Evolutionary conservation across 345 rosid species (phyloP).

Genomic region (Aegle marmelos): DNA sequence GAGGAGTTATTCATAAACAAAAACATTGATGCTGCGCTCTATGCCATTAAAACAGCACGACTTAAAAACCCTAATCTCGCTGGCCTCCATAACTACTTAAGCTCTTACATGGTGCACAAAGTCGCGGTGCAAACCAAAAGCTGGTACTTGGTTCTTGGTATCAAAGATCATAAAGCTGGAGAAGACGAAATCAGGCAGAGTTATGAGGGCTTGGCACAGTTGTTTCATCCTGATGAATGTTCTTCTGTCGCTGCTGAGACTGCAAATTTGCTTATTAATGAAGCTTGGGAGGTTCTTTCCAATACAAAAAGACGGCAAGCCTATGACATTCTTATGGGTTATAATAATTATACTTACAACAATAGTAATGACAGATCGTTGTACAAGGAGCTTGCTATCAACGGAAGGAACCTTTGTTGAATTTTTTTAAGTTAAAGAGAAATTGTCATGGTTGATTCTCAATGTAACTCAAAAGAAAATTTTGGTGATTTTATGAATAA

Average conservation of each 20-base stretch:
- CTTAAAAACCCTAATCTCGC: neutral
- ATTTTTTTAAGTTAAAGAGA: neutral
- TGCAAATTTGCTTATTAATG: neutral
- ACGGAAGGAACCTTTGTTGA: too few relatives aligned
- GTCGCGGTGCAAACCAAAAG: neutral
- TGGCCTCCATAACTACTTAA: neutral
- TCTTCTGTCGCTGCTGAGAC: neutral
- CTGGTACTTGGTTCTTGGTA: neutral
- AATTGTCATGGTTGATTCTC: neutral
- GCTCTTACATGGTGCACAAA: neutral
- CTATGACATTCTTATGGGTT: neutral
- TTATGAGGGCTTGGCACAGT: neutral
- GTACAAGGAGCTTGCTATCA: too few relatives aligned
- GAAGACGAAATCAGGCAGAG: neutral
- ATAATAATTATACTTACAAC: neutral
- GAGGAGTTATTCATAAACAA: neutral
- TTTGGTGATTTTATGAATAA: neutral
- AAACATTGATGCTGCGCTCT: neutral
- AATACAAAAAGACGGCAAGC: neutral
- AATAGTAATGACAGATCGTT: too few relatives aligned
- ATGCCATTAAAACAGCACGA: neutral
- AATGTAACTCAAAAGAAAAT: neutral
- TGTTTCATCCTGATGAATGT: neutral
- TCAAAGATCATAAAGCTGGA: neutral
- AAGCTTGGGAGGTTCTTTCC: neutral